Conservation (phyloP, 805 yeast genomes). For the Suhomyces sp. region DNA sequence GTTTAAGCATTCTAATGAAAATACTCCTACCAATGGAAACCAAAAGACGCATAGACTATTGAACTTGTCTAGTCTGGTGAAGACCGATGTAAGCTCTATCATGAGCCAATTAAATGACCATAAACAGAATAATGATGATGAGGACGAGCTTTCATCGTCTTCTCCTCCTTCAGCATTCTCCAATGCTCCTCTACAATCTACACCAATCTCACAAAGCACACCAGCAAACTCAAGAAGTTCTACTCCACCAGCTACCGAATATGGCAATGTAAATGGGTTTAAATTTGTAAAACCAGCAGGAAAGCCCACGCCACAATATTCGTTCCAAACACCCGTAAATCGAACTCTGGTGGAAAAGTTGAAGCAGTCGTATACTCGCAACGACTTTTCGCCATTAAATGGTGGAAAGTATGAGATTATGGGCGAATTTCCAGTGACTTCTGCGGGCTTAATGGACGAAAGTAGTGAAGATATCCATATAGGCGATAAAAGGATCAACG, state of each 20-base stretch:
- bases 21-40: slow-evolving; percentile 20
- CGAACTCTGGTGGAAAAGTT: background rate
- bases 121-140: slow-evolving; percentile 8
- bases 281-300: slow-evolving; percentile 35
- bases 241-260: slow-evolving; percentile 28
- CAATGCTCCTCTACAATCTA: slow-evolving; percentile 13
- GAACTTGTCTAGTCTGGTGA: slow-evolving; percentile 31
- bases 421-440: slow-evolving; percentile 30
- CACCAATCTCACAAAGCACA: slow-evolving; percentile 43
- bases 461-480: slow-evolving; percentile 28
- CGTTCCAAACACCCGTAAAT: slow-evolving; percentile 17
- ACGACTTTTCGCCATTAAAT: slow-evolving; percentile 8
- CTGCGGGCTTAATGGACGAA: slow-evolving; percentile 36
- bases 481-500: slow-evolving; percentile 38
- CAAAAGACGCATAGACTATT: slow-evolving; percentile 20
- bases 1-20: slow-evolving; percentile 18
- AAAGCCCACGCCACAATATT: slow-evolving; percentile 15
- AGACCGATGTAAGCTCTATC: slow-evolving; percentile 21
- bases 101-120: slow-evolving; percentile 16
- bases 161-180: slow-evolving; percentile 2
- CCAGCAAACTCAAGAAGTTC: slow-evolving; percentile 41
- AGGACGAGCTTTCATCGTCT: slow-evolving; percentile 8
- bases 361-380: slow-evolving; percentile 10
- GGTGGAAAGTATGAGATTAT: slow-evolving; percentile 21
- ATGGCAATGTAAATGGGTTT: slow-evolving; percentile 43